Conservation (phyloP, 768 basidiomycete genomes). For the Mycena metata region DNA sequence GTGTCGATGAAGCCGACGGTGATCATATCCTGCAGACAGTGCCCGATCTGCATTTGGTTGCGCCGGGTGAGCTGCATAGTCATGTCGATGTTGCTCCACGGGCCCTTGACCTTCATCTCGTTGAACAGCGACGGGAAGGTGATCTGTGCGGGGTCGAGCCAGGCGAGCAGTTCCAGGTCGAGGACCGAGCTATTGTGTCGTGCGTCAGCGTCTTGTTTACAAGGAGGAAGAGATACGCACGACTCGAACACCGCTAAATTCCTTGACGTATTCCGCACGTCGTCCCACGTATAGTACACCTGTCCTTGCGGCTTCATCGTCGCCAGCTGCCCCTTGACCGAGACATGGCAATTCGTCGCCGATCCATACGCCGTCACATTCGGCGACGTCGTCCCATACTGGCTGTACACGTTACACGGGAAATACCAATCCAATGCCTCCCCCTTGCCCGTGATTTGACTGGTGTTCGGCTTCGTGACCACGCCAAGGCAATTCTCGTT, state of each 20-base stretch:
- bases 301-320: constrained; percentile 75
- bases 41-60: constrained; percentile 74
- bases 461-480: constrained; percentile 78
- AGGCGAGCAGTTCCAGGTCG: constrained; percentile 86
- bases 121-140: constrained; percentile 89
- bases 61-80: constrained; percentile 88
- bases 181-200: constrained; percentile 77
- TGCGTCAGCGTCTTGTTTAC: too few species aligned
- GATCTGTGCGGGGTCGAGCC: constrained; percentile 87
- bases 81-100: constrained; percentile 87
- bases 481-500: constrained; percentile 86
- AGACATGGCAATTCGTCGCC: constrained; percentile 80
- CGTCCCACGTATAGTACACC: constrained; percentile 95
- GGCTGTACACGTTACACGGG: constrained; percentile 93
- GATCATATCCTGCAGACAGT: constrained; percentile 88
- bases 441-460: constrained; percentile 71
- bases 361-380: constrained; percentile 80
- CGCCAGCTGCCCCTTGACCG: constrained; percentile 62
- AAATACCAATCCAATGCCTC: constrained; percentile 92
- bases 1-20: constrained; percentile 96
- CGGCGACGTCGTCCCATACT: constrained; percentile 69
- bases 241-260: constrained; percentile 96
- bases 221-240: constrained; percentile 60
- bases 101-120: constrained; percentile 77
- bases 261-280: constrained; percentile 73